Percentiles rank a stretch among this genome's conserved stretches.
Conservation (phyloP, 495 filamentous ascomycete species). For the Penicillium subrubescens region DNA sequence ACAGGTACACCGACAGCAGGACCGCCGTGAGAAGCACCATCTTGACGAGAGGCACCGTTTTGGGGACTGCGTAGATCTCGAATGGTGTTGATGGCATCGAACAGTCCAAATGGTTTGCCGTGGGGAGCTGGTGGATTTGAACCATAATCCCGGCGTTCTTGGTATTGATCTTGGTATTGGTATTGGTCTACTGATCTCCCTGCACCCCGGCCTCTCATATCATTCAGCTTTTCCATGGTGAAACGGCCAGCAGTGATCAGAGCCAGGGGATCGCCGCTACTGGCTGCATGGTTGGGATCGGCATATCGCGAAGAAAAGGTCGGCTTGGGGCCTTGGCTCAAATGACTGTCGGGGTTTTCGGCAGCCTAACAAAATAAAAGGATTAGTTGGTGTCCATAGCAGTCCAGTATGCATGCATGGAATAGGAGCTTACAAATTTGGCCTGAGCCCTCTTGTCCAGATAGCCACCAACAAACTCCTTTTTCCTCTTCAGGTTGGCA, state of each 20-base stretch:
- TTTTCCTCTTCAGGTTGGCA: slow-evolving; percentile 37
- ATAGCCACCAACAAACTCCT: slow-evolving; percentile 54
- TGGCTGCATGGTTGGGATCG: slow-evolving; percentile 56
- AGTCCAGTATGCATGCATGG: too few relatives aligned
- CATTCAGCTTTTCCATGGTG: slow-evolving; percentile 15
- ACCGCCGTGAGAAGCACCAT: neutral
- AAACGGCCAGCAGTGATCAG: slow-evolving; percentile 48
- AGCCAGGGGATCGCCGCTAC: slow-evolving; percentile 33
- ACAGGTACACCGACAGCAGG: neutral
- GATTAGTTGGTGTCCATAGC: neutral
- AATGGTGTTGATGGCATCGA: slow-evolving; percentile 6
- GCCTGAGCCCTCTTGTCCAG: slow-evolving; percentile 54
- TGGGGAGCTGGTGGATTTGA: slow-evolving; percentile 19
- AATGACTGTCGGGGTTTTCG: slow-evolving; percentile 34
- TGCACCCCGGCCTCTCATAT: slow-evolving; percentile 5
- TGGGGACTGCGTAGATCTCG: slow-evolving; percentile 5
- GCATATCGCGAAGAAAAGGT: slow-evolving; percentile 53
- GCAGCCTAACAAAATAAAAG: neutral
- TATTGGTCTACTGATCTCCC: neutral
- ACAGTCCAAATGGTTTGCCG: slow-evolving; percentile 7
- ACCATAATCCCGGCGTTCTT: neutral
- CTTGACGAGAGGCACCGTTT: neutral
- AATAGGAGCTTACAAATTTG: slow-evolving; percentile 57
- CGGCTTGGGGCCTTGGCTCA: slow-evolving; percentile 27
- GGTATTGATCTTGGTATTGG: neutral